These are phyloP conservation scores for Calycina herbarum DNA, from an alignment of 2,329 filamentous ascomycete genomes.

Conservation along the genomic window DNA sequence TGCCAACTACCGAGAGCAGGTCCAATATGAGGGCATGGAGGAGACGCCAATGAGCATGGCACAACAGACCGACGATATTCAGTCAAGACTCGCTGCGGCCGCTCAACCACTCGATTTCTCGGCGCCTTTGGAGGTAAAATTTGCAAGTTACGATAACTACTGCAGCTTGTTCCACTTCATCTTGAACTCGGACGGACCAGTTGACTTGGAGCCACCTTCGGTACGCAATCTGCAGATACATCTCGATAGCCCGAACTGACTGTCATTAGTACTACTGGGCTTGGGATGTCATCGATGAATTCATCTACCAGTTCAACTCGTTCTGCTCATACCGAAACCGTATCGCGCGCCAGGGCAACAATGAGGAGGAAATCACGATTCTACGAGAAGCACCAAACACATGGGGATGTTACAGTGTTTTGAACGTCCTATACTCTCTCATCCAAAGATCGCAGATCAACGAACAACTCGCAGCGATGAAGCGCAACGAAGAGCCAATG, in stretches of 20 bases:
- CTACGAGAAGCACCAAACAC: conserved; percentile 97
- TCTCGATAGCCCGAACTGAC: conserved; percentile 23
- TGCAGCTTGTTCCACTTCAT: conserved; percentile 99
- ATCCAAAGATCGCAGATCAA: conserved; percentile 98
- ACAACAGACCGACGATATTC: conserved; percentile 84
- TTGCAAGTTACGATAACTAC: conserved; percentile 98
- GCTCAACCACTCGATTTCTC: conserved; percentile 96
- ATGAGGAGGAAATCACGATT: conserved; percentile 88
- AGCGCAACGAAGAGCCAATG: conserved; percentile 86
- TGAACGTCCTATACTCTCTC: conserved; percentile 98
- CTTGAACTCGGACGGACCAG: conserved; percentile 97
- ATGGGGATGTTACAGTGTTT: conserved; percentile 98
- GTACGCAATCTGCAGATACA: conserved; percentile 55
- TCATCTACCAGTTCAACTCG: conserved; percentile 99
- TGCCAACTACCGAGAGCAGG: conserved; percentile 94
- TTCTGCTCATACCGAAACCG: conserved; percentile 97
- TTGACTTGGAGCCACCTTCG: conserved; percentile 94
- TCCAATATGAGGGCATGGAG: conserved; percentile 86
- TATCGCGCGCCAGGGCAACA: conserved; percentile 77
- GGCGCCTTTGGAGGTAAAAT: conserved; percentile 93
- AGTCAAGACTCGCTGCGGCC: conserved; percentile 85
- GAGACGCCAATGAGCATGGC: conserved; percentile 74
- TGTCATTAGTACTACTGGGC: conserved; percentile 88
- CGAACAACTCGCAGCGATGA: conserved; percentile 93
- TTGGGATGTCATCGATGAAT: conserved; percentile 99